Percentiles rank a stretch among this genome's conserved stretches.
Evolutionary conservation across 2,329 filamentous ascomycete genomes (phyloP).

Genomic region (Ophiocordyceps polyrhachis-furcata): DNA sequence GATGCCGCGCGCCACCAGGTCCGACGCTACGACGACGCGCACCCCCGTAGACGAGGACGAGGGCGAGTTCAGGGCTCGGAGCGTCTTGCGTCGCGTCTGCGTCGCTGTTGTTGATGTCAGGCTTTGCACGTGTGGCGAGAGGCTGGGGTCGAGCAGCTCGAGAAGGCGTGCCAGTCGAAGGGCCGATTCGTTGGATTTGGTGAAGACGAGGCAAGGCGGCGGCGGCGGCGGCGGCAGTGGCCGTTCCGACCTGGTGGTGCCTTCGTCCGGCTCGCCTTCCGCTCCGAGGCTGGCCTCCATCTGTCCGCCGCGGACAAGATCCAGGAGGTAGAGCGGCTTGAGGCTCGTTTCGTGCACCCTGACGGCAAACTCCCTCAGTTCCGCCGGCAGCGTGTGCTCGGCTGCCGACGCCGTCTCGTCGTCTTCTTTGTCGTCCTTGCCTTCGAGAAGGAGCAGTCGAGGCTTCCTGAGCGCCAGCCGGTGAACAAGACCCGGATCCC

Average conservation of each 20-base stretch:
- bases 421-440: constrained; percentile 14
- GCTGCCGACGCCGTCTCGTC: constrained; percentile 17
- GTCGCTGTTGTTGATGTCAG: constrained; percentile 66
- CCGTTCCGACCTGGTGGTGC: constrained; percentile 5
- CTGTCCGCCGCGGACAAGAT: constrained; percentile 44
- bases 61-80: constrained; percentile 43
- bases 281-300: constrained; percentile 13
- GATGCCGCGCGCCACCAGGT: constrained; percentile 81
- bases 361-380: constrained; percentile 45
- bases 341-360: constrained; percentile 49
- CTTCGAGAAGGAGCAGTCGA: constrained; percentile 57
- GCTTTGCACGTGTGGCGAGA: constrained; percentile 41
- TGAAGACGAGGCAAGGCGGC: constrained; percentile 57
- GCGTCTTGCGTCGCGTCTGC: constrained; percentile 45
- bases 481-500: constrained; percentile 62
- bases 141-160: constrained; percentile 40
- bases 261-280: constrained; percentile 5
- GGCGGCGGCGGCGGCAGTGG: constrained; percentile 7
- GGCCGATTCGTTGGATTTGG: constrained; percentile 75
- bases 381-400: constrained; percentile 40
- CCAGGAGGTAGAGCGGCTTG: constrained; percentile 72
- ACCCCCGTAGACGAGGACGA: constrained; percentile 41
- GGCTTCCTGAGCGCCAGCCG: constrained; percentile 56
- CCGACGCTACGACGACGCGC: constrained; percentile 70
- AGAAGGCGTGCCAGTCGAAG: constrained; percentile 73